Evolutionary conservation across 305 asterid species (phyloP).

Genomic region (Fraxinus paxiana): DNA sequence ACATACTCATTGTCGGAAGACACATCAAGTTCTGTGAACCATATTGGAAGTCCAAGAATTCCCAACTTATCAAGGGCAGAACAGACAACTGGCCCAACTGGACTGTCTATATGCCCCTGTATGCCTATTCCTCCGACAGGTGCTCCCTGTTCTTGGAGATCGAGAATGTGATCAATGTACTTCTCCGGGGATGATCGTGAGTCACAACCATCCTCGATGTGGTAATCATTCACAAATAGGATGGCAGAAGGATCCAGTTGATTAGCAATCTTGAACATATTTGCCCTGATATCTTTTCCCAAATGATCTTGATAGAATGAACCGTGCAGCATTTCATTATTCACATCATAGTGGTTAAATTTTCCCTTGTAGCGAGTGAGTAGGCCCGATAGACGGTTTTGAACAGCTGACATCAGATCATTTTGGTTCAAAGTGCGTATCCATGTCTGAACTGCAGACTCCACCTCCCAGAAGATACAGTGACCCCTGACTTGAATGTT

Average conservation of each 20-base stretch:
- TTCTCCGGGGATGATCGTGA: constrained; percentile 59
- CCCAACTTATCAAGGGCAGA: constrained; percentile 64
- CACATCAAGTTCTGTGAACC: constrained; percentile 84
- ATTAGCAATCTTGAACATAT: constrained; percentile 66
- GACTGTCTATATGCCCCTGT: constrained; percentile 77
- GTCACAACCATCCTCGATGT: constrained; percentile 59
- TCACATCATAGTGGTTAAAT: constrained; percentile 77
- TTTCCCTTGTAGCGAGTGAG: constrained; percentile 73
- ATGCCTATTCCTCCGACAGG: constrained; percentile 79
- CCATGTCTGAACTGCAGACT: constrained; percentile 64
- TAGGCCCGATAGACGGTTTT: constrained; percentile 58
- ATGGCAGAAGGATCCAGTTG: constrained; percentile 56
- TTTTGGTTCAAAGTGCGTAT: constrained; percentile 44
- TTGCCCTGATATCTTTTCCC: constrained; percentile 52
- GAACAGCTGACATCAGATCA: constrained; percentile 56
- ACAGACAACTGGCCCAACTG: constrained; percentile 68
- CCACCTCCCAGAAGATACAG: constrained; percentile 95
- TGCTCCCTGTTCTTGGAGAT: constrained; percentile 64
- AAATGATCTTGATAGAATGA: constrained; percentile 70
- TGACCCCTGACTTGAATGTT: constrained; percentile 43
- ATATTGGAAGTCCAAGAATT: constrained; percentile 71
- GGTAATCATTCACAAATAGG: constrained; percentile 77
- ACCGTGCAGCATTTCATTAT: constrained; percentile 89
- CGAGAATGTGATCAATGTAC: constrained; percentile 60
- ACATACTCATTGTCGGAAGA: constrained; percentile 59